Conservation (phyloP, 768 basidiomycete species). For the Russula vinacea region DNA sequence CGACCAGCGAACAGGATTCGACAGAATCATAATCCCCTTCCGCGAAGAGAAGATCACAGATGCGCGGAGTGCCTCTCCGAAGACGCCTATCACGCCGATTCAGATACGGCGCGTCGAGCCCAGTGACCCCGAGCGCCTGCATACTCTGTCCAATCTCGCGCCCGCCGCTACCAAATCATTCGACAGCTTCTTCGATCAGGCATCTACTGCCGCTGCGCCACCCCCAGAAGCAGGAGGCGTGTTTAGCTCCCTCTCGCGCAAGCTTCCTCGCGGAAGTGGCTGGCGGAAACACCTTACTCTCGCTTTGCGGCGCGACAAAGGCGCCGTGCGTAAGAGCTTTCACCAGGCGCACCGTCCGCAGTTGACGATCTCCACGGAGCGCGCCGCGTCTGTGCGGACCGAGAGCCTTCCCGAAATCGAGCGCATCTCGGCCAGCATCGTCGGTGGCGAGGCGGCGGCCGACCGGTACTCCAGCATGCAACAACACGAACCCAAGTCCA, state of each 20-base stretch:
- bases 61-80: slow-evolving; percentile 35
- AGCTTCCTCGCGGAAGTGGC: slow-evolving; percentile 25
- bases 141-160: slow-evolving; percentile 31
- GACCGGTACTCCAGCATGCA: background rate
- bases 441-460: slow-evolving; percentile 15
- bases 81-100: slow-evolving; percentile 25
- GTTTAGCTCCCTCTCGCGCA: slow-evolving; percentile 28
- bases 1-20: slow-evolving; percentile 31
- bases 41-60: slow-evolving; percentile 29
- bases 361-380: slow-evolving; percentile 47
- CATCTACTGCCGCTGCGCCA: slow-evolving; percentile 28
- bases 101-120: slow-evolving; percentile 43
- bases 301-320: slow-evolving; percentile 31
- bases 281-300: slow-evolving; percentile 27
- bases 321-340: slow-evolving; percentile 27
- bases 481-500: slow-evolving; percentile 32
- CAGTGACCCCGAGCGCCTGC: slow-evolving; percentile 39
- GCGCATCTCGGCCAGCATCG: slow-evolving; percentile 28
- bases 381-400: slow-evolving; percentile 36
- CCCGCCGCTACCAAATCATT: slow-evolving; percentile 43
- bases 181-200: slow-evolving; percentile 46
- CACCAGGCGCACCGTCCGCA: slow-evolving; percentile 27
- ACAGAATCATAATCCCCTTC: slow-evolving; percentile 29
- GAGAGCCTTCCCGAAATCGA: slow-evolving; percentile 36
- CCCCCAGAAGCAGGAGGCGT: slow-evolving; percentile 1